A percentile compares a stretch with the other conserved stretches of the same genome.
Conservation (phyloP, 495 filamentous ascomycete species). For the Trichoderma parareesei region DNA sequence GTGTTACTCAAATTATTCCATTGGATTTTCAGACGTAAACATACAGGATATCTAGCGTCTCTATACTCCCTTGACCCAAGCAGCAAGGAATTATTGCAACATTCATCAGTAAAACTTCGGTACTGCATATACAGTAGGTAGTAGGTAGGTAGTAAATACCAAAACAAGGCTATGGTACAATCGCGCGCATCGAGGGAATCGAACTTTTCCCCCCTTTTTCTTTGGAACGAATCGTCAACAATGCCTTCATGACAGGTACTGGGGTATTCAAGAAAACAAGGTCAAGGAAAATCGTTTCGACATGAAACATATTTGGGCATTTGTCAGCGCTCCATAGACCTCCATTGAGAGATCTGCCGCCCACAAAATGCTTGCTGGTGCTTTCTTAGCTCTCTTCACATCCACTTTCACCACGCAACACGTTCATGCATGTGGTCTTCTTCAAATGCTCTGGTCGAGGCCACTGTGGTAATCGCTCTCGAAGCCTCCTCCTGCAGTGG, state of each 20-base stretch:
- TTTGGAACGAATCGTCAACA: background rate
- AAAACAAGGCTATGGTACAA: background rate
- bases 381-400: too few relatives aligned
- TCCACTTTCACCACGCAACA: background rate
- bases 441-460: background rate
- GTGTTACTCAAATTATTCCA: too few relatives aligned
- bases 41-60: background rate
- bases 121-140: background rate
- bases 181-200: background rate
- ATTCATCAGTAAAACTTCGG: background rate
- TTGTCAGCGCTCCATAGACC: too few relatives aligned
- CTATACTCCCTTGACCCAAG: background rate
- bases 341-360: too few relatives aligned
- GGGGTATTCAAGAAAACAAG: too few relatives aligned
- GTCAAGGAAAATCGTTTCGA: too few relatives aligned
- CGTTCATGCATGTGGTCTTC: too few relatives aligned
- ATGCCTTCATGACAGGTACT: background rate
- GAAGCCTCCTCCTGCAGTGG: constrained; percentile 35
- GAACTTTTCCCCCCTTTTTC: background rate
- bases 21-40: background rate
- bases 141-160: background rate
- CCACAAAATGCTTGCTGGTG: too few relatives aligned
- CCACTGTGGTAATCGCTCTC: constrained; percentile 32
- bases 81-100: background rate
- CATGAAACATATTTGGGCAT: too few relatives aligned